phyloP scores from a whole-genome alignment of 208 protist genomes.

The Acanthamoeba culbertsoni region DNA sequence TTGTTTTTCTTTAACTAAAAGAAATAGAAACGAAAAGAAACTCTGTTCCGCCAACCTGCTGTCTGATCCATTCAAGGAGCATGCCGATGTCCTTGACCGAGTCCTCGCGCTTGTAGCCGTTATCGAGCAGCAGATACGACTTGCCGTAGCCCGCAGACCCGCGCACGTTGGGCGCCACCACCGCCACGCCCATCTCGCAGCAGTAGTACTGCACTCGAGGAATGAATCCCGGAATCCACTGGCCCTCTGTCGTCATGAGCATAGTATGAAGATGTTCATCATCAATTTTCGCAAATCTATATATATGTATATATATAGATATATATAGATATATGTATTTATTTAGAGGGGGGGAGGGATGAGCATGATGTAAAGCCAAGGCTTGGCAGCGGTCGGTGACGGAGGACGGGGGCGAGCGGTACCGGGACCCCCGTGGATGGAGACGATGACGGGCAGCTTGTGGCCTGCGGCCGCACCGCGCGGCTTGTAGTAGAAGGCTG shows the following conservation, averaged over 20 bases:
- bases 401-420: background rate
- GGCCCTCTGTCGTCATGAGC: too few relatives aligned
- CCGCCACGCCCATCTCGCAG: slow-evolving; percentile 29
- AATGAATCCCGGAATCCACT: background rate
- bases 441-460: background rate
- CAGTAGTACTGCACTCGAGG: slow-evolving; percentile 17
- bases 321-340: too few relatives aligned
- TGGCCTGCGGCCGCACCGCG: background rate
- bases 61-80: slow-evolving; percentile 5
- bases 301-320: too few relatives aligned
- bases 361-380: background rate
- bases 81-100: slow-evolving; percentile 32
- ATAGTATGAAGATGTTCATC: too few relatives aligned
- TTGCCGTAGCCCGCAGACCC: slow-evolving; percentile 32
- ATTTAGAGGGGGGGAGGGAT: background rate
- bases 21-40: too few relatives aligned
- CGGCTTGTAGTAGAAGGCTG: slow-evolving; percentile 13
- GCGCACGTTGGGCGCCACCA: slow-evolving; percentile 36
- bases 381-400: background rate
- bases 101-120: slow-evolving; percentile 24
- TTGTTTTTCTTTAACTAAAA: too few relatives aligned
- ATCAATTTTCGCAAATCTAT: too few relatives aligned
- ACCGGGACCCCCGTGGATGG: slow-evolving; percentile 34
- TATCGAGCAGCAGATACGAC: slow-evolving; percentile 33
- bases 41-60: background rate